Percentiles rank a stretch among this genome's conserved stretches.
Evolutionary conservation across 1,139 yeast genomes (phyloP).

Genomic region (Diutina pseudorugosa): DNA sequence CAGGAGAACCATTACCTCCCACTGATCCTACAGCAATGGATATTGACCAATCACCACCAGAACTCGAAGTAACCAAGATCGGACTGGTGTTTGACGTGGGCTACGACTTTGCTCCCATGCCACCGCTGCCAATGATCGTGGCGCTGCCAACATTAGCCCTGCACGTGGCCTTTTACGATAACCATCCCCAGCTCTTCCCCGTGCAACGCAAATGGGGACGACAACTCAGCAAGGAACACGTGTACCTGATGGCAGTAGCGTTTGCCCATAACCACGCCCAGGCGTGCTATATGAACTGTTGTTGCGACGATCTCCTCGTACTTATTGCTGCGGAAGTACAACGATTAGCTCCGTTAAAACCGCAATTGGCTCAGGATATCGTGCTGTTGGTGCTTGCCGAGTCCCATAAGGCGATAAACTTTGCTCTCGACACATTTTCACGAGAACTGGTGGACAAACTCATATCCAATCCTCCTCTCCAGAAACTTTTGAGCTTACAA

Average conservation of each 20-base stretch:
- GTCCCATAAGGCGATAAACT: conserved; percentile 56
- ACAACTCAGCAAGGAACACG: background rate
- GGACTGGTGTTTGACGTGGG: background rate
- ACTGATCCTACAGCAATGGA: background rate
- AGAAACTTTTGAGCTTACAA: conserved; percentile 52
- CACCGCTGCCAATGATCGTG: background rate
- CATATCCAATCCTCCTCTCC: conserved; percentile 63
- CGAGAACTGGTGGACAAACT: conserved; percentile 61
- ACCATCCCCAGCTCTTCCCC: background rate
- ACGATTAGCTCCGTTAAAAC: background rate
- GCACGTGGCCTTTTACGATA: background rate
- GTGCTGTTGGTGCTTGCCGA: conserved; percentile 42
- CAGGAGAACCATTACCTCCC: too few relatives aligned
- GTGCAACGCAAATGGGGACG: background rate
- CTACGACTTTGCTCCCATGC: background rate
- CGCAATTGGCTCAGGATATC: conserved; percentile 11
- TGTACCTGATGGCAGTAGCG: conserved; percentile 18
- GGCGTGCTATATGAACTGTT: conserved; percentile 51
- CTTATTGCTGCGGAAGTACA: background rate
- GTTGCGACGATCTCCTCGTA: conserved; percentile 56
- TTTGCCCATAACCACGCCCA: conserved; percentile 55
- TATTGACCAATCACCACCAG: background rate
- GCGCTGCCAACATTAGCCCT: background rate
- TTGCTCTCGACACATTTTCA: conserved; percentile 49
- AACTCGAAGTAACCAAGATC: background rate